These are phyloP conservation scores for Waltiozyma solani DNA, from an alignment of 1,139 yeast species.

Conservation along the genomic window DNA sequence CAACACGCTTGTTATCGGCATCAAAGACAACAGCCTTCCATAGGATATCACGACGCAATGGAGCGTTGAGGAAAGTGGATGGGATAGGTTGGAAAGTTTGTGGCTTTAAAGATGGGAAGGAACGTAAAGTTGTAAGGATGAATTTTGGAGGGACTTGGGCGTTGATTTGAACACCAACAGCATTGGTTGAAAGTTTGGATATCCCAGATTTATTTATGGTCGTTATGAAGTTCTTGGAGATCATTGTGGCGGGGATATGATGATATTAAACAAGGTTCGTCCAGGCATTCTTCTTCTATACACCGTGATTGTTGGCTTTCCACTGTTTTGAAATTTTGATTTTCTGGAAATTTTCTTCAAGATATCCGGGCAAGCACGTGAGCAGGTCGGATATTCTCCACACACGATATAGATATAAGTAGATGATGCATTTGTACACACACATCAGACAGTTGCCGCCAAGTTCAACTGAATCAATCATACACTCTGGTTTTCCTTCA, in stretches of 20 bases:
- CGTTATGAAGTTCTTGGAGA: not conserved
- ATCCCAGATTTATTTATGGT: slow-evolving; percentile 1
- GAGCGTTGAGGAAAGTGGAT: slow-evolving; percentile 52
- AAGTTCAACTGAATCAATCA: no score
- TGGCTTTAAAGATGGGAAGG: slow-evolving; percentile 89
- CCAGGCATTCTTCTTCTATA: not conserved
- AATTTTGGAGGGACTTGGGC: slow-evolving; percentile 50
- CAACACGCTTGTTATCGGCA: slow-evolving; percentile 83
- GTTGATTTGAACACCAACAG: slow-evolving; percentile 3
- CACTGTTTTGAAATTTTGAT: not conserved
- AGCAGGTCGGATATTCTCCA: not conserved
- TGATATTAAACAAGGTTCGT: not conserved
- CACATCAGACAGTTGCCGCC: no score
- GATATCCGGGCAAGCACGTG: not conserved
- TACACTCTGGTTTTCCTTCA: no score
- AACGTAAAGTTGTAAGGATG: slow-evolving; percentile 71
- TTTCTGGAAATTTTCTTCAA: not conserved
- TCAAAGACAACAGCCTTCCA: slow-evolving; percentile 95
- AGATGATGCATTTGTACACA: no score
- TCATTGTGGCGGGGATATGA: not conserved
- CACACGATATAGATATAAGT: no score
- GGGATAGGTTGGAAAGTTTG: slow-evolving; percentile 68
- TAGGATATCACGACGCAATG: slow-evolving; percentile 79
- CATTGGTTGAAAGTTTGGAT: not conserved
- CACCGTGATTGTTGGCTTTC: not conserved